Base-by-base conservation (phyloP, 1,284 basidiomycete species). In the Leccinum huronense region DNA sequence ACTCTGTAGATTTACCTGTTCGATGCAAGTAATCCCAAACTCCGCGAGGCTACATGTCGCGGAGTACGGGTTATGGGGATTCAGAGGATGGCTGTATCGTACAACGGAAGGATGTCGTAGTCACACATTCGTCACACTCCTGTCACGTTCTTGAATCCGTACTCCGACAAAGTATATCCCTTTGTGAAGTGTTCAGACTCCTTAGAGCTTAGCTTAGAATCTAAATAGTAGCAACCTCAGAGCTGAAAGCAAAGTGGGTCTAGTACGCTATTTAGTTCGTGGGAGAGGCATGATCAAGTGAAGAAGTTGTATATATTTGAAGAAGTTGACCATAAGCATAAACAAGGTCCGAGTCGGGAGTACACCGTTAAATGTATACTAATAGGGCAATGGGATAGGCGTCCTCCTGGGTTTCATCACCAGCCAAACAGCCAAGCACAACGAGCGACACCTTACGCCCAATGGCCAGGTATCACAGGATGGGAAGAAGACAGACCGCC, bases 401-500 rank as follows among this genome's bases (percentile, higher is more conserved):
- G n/a, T n/a, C 4, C 19, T 48, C 10, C n/a, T 51, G 48, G 45
- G 1, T 23, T 23, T 51, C 45, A 51, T 51, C 23, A 10, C n/a
- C n/a, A 19, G 10, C n/a, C 42, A 19, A 19, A 45, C 9, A 19
- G 14, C 40, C 40, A 42, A 55, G 51, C 54, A 63, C 48, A 62
- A 16, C 8, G 10, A 63, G 40, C 23, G n/a, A 9, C 4, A n/a
- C 31, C 38, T 68, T 59, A 80, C 8, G 69, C 69, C 74, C 72
- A 75, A 60, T 73, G 72, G 10, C 79, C 79, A 51, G 78, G 78
- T 58, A 80, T 57, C 7, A 80, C 78, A 48, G 78, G 78, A 66
- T 75, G 82, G 3, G 90, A 90, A 36, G 88, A 81, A 8, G 89
- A 86, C 63, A 96, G 76, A 0, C 93, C 95, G 9, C 95, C 96